Base-by-base conservation (phyloP, 352 stramenopile genomes). In the Phytophthora sansomeana region DNA sequence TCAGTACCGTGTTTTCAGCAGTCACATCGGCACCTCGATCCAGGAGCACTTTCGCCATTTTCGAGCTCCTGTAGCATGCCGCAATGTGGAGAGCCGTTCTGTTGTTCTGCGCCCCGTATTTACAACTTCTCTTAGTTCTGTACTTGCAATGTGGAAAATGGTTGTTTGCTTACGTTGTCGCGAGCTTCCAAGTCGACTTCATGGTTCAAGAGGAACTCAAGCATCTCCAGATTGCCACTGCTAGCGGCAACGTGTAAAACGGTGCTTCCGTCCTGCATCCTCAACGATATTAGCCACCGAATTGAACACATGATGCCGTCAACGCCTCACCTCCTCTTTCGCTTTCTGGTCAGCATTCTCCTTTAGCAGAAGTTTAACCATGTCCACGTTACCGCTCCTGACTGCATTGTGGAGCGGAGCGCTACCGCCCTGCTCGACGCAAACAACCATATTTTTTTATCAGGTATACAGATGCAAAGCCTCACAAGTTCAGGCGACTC, bases 321-420 rank as follows among this genome's bases (percentile, higher is more conserved):
- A n/a, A n/a, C 36, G 9, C 35, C 16, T 19, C 38, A 59, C 52
- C n/a, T 59, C 38, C 10, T 50, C 52, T 26, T 3, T 89, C 21
- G 86, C 69, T 48, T 85, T 89, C 13, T 77, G 78, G 32, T 73
- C 83, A 10, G 78, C 80, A 5, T 77, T 73, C 6, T 58, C 59
- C 44, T 90, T 69, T 11, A 91, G 62, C 50, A 92, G 62, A 38
- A 88, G 43, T 36, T 91, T 65, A 26, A 91, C 80, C 78, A 92
- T 87, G 26, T 73, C 74, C 0, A 81, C 67, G 9, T 75, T 87
- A 8, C 28, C 53, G 65, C 89, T 92, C 30, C 80, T 87, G 43
- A 81, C 81, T 0, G 83, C 83, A 55, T 89, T 90, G 57, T 92
- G 81, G 36, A 92, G 72, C 51, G 81, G 70, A 19, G 80, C 82